phyloP scores from a whole-genome alignment of 2,329 filamentous ascomycete species.

The Phymatotrichopsis omnivora region DNA sequence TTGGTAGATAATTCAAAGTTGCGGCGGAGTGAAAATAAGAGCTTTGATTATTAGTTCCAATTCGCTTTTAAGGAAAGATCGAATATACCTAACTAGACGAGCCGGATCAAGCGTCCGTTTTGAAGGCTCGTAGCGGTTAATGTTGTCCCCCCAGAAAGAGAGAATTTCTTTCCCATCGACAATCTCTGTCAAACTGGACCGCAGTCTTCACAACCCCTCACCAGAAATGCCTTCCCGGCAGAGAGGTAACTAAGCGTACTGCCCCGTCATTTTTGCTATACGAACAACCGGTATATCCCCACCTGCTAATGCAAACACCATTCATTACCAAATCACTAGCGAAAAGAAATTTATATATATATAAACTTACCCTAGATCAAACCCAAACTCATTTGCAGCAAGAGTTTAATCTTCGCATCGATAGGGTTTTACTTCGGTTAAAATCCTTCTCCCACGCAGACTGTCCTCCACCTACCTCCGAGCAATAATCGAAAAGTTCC shows the following conservation, averaged over 20 bases:
- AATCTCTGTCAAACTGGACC: conserved; percentile 75
- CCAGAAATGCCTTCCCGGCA: not conserved
- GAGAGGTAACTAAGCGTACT: conserved; percentile 88
- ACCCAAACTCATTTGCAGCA: conserved; percentile 93
- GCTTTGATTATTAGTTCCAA: conserved; percentile 37
- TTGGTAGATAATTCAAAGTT: conserved; percentile 82
- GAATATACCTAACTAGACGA: conserved; percentile 58
- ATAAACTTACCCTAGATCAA: conserved; percentile 68
- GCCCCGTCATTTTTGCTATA: conserved; percentile 91
- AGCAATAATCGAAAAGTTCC: conserved; percentile 94
- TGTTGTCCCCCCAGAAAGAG: conserved; percentile 87
- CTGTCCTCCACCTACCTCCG: conserved; percentile 17
- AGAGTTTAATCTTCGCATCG: conserved; percentile 90
- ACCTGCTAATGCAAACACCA: conserved; percentile 35
- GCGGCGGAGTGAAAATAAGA: conserved; percentile 95
- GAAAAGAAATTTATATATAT: not conserved
- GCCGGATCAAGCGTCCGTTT: conserved; percentile 71
- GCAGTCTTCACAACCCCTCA: conserved; percentile 41
- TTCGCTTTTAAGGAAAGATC: not conserved
- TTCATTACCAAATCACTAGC: no score
- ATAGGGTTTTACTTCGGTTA: conserved; percentile 58
- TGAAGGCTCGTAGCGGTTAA: conserved; percentile 76
- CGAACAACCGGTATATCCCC: conserved; percentile 72
- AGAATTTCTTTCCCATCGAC: conserved; percentile 71
- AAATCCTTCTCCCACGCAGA: not conserved